Evolutionary conservation across 192 early-diverging fungal genomes (phyloP).

Genomic region (Linnemannia hyalina): DNA sequence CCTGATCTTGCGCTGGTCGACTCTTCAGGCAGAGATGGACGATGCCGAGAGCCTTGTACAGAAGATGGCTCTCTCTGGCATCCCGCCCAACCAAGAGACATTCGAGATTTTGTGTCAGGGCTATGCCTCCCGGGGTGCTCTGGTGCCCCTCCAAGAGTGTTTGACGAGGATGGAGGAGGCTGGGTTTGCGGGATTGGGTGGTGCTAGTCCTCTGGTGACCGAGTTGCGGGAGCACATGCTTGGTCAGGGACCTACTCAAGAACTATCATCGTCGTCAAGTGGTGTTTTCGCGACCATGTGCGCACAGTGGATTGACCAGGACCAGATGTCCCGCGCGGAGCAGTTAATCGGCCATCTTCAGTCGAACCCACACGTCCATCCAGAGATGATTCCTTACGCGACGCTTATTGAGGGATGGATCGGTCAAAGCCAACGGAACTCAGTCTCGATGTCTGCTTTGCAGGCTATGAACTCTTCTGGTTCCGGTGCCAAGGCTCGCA

Average conservation of each 20-base stretch:
- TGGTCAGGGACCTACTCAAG: conserved; percentile 8
- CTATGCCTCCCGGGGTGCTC: conserved; percentile 27
- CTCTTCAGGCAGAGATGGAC: conserved; percentile 23
- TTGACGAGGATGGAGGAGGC: conserved; percentile 32
- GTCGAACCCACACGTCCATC: conserved; percentile 6
- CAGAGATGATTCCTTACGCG: conserved; percentile 25
- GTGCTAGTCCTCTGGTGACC: not conserved
- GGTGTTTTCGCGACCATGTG: conserved; percentile 21
- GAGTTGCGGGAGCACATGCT: conserved; percentile 9
- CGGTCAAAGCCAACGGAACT: conserved; percentile 30
- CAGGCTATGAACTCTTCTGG: conserved; percentile 15
- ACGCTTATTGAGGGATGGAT: conserved; percentile 53
- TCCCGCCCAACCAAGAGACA: conserved; percentile 26
- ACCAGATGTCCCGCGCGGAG: conserved; percentile 28
- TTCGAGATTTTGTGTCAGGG: conserved; percentile 40
- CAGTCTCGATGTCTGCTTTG: conserved; percentile 22
- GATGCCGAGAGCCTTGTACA: conserved; percentile 29
- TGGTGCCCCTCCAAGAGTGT: conserved; percentile 20
- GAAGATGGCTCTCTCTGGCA: conserved; percentile 20
- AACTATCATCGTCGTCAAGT: not conserved
- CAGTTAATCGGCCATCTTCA: conserved; percentile 15
- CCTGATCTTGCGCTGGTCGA: conserved; percentile 35
- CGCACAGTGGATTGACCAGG: conserved; percentile 30
- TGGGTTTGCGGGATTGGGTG: not conserved
- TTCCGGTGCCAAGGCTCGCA: not conserved